Percentiles rank a stretch among this genome's conserved stretches.
These are phyloP conservation scores for Piromyces finnis DNA, from an alignment of 192 early-diverging fungal species.

Conservation along the genomic window DNA sequence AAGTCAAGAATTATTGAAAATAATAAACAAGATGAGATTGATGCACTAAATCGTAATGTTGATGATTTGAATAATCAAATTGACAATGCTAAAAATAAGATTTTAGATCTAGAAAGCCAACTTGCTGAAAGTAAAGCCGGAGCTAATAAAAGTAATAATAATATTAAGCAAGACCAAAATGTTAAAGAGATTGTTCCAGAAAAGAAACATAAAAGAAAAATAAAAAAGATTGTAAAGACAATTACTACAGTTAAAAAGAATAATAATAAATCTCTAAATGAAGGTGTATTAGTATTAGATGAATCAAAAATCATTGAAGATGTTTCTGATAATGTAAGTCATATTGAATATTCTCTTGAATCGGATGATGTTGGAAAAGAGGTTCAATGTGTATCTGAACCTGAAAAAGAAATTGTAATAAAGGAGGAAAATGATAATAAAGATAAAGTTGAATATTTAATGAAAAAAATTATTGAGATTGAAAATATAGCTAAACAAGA, in stretches of 20 bases:
- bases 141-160: no score
- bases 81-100: no score
- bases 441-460: background rate
- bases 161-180: background rate
- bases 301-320: background rate
- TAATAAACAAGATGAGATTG: background rate
- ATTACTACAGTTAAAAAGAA: background rate
- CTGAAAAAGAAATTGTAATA: background rate
- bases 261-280: background rate
- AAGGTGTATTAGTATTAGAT: no score
- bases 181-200: background rate
- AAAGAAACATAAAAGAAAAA: background rate
- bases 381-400: background rate
- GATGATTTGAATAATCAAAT: background rate
- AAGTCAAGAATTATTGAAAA: background rate
- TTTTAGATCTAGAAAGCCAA: no score
- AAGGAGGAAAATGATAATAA: background rate
- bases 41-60: background rate
- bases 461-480: background rate
- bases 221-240: background rate
- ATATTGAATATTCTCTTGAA: no score
- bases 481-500: background rate
- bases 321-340: no score
- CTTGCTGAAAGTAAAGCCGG: no score
- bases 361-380: no score